Base-by-base conservation (phyloP, 2,329 filamentous ascomycete genomes). In the Dichotomopilus funicola region DNA sequence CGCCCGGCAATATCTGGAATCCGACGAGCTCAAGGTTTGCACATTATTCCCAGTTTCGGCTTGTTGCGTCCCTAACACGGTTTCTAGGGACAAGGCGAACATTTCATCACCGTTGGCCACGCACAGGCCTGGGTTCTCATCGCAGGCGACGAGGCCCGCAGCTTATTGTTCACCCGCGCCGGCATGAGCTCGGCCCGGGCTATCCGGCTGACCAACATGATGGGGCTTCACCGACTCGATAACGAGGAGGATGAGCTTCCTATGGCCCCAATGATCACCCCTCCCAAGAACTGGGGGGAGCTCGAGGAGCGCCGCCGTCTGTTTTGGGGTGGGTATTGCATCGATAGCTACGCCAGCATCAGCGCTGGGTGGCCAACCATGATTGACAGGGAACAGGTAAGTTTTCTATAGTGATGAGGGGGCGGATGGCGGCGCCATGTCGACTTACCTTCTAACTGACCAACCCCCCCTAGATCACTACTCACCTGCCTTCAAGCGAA, bases 331-430 rank as follows among this genome's bases (percentile, higher is more conserved):
- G 80, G 85, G 0, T 96, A 92, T 65, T 87, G 85, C 62, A 79
- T 88, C 43, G 91, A 96, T 68, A 81, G 88, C 33, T 95, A 95
- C 71, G 86, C 89, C 2, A 90, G 87, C 64, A 88, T 95, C 51
- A 90, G 89, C 10, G 95, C 91, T 4, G 91, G 91, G 2, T 96
- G 91, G 91, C 89, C 91, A 0, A 86, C 89, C 74, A 74, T 85
- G 33, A 84, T 96, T 43, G 85, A 95, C 60, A 80, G 89, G 56
- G 76, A 76, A 66, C 89, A 95, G 60, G 80, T 79, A 63, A 63
- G 71, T 63, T 42, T 5, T 31, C 19, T 8, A 5, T 27, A 8
- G n/a, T 1, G 40, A 42, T 38, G 11, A 42, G 5, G 43, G 27
- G 8, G 19, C 19, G 42, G 12, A 13, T 13, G 8, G 10, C 12